Base-by-base conservation (phyloP, 2,329 filamentous ascomycete genomes). In the Leptographium procerum region DNA sequence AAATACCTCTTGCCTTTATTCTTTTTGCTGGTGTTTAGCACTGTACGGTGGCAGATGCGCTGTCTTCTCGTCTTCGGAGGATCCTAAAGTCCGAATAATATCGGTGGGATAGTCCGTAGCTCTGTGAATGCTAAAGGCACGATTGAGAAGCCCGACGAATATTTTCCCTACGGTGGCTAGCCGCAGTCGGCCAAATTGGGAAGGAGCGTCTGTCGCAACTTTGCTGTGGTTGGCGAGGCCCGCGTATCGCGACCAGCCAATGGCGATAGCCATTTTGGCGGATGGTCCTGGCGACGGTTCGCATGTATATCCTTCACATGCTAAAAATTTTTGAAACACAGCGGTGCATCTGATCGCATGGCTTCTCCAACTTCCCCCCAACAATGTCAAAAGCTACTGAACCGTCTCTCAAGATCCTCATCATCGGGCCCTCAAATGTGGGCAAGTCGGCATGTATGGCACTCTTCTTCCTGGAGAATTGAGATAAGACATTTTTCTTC, bases 381-480 rank as follows among this genome's bases (percentile, higher is more conserved):
- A 58, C 0, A 26, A 64, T 64, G 62, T 48, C 75, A 47, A 74
- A 78, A 63, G 74, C 77, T 61, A 67, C 72, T 24, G 67, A 79
- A 29, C 75, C 75, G 28, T 74, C 75, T 11, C 71, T 82, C 62
- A 82, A 81, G 69, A 72, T 81, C 48, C 68, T 82, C 57, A 72
- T 82, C 64, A 79, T 82, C 67, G 79, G 79, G 14, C 77, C 78
- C 13, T 80, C 77, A 28, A 78, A 78, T 59, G 78, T 76, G 22
- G 79, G 79, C 47, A 82, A 82, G 69, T 79, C 77, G 47, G 78
- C 78, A 56, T 70, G 78, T 79, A 71, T 66, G 77, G 1, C 28
- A n/a, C n/a, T n/a, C n/a, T 47, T 24, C 36, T 33, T 55, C 45
- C 45, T 47, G 13, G 10, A 19, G 13, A 26, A 43, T 40, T 40